phyloP scores from a whole-genome alignment of 2,329 filamentous ascomycete genomes.

The Fusarium mangiferae region DNA sequence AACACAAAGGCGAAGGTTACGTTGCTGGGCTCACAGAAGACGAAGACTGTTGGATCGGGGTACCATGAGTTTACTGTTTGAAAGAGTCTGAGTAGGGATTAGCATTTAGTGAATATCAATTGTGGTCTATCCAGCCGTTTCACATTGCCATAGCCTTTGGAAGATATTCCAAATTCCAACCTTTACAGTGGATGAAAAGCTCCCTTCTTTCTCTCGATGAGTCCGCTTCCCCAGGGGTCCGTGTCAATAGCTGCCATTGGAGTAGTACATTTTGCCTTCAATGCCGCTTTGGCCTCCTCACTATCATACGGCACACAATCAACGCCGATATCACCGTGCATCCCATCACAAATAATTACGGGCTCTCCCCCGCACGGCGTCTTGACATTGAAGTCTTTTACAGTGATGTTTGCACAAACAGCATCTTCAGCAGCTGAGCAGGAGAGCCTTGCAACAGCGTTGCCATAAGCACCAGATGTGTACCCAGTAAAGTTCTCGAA shows the following conservation, averaged over 20 bases:
- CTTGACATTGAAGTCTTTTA: conserved; percentile 63
- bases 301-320: conserved; percentile 31
- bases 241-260: conserved; percentile 11
- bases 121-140: no score
- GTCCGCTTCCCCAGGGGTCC: conserved; percentile 2
- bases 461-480: conserved; percentile 65
- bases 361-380: conserved; percentile 7
- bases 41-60: conserved; percentile 15
- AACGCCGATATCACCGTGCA: conserved; percentile 18
- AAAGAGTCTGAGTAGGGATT: background rate
- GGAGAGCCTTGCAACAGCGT: conserved; percentile 63
- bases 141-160: no score
- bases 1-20: conserved; percentile 30
- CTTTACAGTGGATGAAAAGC: background rate
- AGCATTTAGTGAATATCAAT: no score
- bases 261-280: conserved; percentile 16
- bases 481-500: conserved; percentile 69
- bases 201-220: conserved; percentile 1
- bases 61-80: conserved; percentile 9
- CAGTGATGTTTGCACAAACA: conserved; percentile 64
- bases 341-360: conserved; percentile 29
- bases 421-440: conserved; percentile 64
- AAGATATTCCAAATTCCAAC: no score
- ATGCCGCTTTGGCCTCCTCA: conserved; percentile 1
- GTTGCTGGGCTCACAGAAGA: background rate